Conservation (phyloP, 1,284 basidiomycete genomes). For the Ustilago cynodontis region DNA sequence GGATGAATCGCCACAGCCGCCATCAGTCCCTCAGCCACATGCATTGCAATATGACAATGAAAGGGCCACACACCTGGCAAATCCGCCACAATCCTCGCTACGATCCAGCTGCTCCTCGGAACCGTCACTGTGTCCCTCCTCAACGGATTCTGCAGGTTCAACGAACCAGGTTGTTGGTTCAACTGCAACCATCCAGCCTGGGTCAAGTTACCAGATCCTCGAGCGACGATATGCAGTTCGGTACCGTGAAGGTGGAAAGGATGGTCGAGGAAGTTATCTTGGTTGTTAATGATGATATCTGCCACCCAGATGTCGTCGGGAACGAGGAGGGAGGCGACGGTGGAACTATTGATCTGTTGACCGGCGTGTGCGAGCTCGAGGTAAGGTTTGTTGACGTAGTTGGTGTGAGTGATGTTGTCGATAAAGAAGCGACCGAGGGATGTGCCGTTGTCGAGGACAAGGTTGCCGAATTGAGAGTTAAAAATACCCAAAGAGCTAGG, state of each 20-base stretch:
- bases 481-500: slow-evolving; percentile 38
- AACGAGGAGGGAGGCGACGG: slow-evolving; percentile 36
- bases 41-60: slow-evolving; percentile 62
- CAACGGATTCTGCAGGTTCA: slow-evolving; percentile 69
- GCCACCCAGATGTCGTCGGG: slow-evolving; percentile 49
- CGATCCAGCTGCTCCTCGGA: slow-evolving; percentile 43
- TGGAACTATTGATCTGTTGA: slow-evolving; percentile 30
- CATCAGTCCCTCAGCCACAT: slow-evolving; percentile 57
- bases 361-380: slow-evolving; percentile 45
- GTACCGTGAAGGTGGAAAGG: slow-evolving; percentile 63
- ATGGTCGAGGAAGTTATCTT: slow-evolving; percentile 66
- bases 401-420: slow-evolving; percentile 43
- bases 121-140: slow-evolving; percentile 71
- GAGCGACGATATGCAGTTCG: slow-evolving; percentile 64
- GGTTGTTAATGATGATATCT: slow-evolving; percentile 69
- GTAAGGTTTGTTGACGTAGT: slow-evolving; percentile 65
- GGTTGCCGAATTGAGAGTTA: slow-evolving; percentile 45
- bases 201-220: slow-evolving; percentile 65
- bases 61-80: slow-evolving; percentile 56
- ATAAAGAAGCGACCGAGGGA: slow-evolving; percentile 50
- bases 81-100: slow-evolving; percentile 59
- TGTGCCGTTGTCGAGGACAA: slow-evolving; percentile 36
- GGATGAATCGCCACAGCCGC: slow-evolving; percentile 61
- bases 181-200: slow-evolving; percentile 26
- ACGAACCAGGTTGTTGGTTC: slow-evolving; percentile 18